Evolutionary conservation across 2,329 filamentous ascomycete genomes (phyloP), one percentile per base, ranked within the genome.

Genomic region (Cercospora zeina): DNA sequence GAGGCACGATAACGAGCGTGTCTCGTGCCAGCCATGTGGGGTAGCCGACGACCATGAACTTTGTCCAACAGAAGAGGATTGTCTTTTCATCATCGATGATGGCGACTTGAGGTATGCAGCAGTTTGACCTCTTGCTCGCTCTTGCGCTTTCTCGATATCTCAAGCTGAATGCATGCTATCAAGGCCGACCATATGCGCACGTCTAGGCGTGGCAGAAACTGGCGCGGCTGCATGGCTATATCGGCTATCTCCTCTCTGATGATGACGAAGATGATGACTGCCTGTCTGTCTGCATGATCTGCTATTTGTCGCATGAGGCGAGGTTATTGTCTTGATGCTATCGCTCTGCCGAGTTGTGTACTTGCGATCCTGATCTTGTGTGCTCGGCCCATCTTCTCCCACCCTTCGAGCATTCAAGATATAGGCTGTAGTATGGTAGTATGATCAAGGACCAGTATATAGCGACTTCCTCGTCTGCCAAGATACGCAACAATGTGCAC

Each of bases 291-390:
- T 63, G 63, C 55, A 59, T 65, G 63, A 63, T 68, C 66, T 67
- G 65, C 64, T 67, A 62, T 57, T 62, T 62, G 67, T 63, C 63
- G 67, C 67, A 65, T 65, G 50, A 55, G 56, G 45, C 30, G 63
- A 62, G 61, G 65, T 66, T 67, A 70, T 68, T 67, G 68, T 65
- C 60, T 62, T 67, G 60, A 68, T 67, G 65, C 68, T 69, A 69
- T 55, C 59, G 63, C 61, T 65, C 19, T n/a, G 59, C 57, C 62
- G 61, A 58, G 65, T 64, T 62, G 62, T 62, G 62, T 62, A 67
- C 63, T 68, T 68, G 66, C 53, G 64, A 62, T 65, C 64, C 58
- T 65, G 64, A 60, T 63, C 59, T 64, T 49, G 54, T 45, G 24
- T 51, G 50, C 50, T 57, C 34, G 47, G 58, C 57, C 49, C 54